Conservation (phyloP, 768 basidiomycete genomes). For the Agaricus blazei region DNA sequence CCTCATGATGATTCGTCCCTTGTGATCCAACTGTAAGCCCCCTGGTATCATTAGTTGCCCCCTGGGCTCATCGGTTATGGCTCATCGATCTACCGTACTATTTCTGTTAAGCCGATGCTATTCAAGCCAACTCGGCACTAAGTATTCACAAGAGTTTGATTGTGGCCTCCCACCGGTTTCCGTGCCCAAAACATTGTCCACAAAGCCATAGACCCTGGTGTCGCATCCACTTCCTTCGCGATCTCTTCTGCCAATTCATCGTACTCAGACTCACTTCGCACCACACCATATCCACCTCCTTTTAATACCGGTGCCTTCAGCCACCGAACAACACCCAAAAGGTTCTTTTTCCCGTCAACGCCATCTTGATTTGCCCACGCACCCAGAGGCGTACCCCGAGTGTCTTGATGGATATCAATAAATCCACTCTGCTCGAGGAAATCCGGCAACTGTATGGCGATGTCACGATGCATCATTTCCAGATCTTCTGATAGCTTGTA, state of each 20-base stretch:
- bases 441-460: background rate
- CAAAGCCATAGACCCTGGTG: background rate
- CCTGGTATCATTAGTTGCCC: no score
- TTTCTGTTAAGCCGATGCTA: no score
- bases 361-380: background rate
- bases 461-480: background rate
- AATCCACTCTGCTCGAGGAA: conserved; percentile 1
- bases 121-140: no score
- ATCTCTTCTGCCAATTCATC: background rate
- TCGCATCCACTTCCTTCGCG: background rate
- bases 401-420: background rate
- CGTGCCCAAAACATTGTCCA: conserved; percentile 1
- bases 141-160: no score
- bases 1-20: no score
- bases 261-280: background rate
- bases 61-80: no score
- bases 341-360: background rate
- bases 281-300: conserved; percentile 1
- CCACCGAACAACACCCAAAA: background rate
- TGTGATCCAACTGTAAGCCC: no score
- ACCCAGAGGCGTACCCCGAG: background rate
- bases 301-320: background rate
- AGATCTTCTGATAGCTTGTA: background rate
- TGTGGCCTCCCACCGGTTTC: background rate
- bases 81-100: no score